Evolutionary conservation across 139 green algal species (phyloP).

Genomic region (Chlamydomonas sp.): DNA sequence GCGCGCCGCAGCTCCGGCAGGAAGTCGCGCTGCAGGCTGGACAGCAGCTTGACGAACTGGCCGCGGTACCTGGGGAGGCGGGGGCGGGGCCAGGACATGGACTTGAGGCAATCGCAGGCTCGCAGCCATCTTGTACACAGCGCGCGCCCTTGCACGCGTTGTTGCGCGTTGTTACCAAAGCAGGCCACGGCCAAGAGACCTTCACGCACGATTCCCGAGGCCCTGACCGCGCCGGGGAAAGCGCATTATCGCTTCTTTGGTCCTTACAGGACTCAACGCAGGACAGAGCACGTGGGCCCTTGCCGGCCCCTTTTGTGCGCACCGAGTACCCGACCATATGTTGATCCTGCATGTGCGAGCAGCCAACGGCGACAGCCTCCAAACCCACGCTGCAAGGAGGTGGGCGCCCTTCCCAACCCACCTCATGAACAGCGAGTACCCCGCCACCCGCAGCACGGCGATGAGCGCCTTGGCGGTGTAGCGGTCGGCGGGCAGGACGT

Average conservation of each 20-base stretch:
- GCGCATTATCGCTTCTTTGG: no score
- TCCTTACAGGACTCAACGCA: neutral
- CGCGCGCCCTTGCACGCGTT: neutral
- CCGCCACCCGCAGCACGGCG: slow-evolving; percentile 63
- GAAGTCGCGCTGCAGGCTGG: slow-evolving; percentile 57
- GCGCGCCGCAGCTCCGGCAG: slow-evolving; percentile 53
- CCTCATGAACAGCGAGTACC: slow-evolving; percentile 58
- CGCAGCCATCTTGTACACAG: neutral
- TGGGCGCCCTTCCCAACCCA: neutral
- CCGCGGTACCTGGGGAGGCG: slow-evolving; percentile 39
- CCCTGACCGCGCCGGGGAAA: no score
- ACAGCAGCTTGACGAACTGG: slow-evolving; percentile 76
- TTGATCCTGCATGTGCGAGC: neutral
- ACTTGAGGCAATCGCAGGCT: no score
- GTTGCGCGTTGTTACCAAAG: neutral
- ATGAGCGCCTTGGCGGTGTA: slow-evolving; percentile 68
- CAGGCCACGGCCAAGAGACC: neutral
- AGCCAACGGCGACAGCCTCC: neutral
- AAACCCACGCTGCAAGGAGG: neutral
- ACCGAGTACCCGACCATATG: neutral
- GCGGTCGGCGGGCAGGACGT: slow-evolving; percentile 70
- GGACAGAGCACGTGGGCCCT: neutral
- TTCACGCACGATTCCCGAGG: neutral
- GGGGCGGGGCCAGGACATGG: neutral
- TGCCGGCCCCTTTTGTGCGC: neutral